Evolutionary conservation across 2,329 filamentous ascomycete genomes (phyloP).

Genomic region (Aspergillus candidus): DNA sequence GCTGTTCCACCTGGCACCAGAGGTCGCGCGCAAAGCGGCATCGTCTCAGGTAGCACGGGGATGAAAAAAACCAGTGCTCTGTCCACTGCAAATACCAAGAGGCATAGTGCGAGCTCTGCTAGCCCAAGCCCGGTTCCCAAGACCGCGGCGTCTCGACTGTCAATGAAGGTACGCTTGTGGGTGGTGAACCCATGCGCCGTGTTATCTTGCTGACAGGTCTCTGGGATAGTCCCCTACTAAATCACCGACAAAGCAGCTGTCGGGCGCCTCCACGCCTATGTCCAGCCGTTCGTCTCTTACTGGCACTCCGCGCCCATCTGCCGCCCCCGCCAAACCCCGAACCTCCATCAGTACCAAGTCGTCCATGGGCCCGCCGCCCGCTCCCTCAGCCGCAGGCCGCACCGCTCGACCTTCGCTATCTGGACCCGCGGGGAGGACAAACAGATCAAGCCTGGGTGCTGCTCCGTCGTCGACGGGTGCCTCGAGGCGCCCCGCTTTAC

Average conservation of each 20-base stretch:
- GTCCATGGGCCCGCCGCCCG: conserved; percentile 61
- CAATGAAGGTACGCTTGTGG: conserved; percentile 30
- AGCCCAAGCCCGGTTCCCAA: conserved; percentile 66
- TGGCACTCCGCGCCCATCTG: conserved; percentile 50
- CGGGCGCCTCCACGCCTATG: conserved; percentile 51
- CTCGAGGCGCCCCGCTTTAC: conserved; percentile 31
- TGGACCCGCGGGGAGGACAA: conserved; percentile 27
- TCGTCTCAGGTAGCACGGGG: conserved; percentile 27
- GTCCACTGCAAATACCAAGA: conserved; percentile 53
- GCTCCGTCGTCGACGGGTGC: conserved; percentile 17
- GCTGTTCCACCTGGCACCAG: conserved; percentile 23
- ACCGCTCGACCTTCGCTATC: conserved; percentile 36
- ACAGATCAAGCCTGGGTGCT: conserved; percentile 25
- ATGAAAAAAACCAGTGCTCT: conserved; percentile 41
- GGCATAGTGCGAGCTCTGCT: conserved; percentile 64
- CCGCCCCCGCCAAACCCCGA: conserved; percentile 46
- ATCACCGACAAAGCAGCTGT: conserved; percentile 71
- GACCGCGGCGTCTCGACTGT: conserved; percentile 32
- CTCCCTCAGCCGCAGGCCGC: conserved; percentile 26
- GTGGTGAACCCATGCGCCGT: neutral
- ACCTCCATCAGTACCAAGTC: conserved; percentile 52
- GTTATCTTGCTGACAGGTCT: neutral
- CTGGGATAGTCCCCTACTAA: conserved; percentile 63
- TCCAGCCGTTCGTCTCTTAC: conserved; percentile 38
- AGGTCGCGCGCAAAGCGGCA: conserved; percentile 38